These are phyloP conservation scores for Chiua virens DNA, from an alignment of 768 basidiomycete genomes.

Conservation along the genomic window DNA sequence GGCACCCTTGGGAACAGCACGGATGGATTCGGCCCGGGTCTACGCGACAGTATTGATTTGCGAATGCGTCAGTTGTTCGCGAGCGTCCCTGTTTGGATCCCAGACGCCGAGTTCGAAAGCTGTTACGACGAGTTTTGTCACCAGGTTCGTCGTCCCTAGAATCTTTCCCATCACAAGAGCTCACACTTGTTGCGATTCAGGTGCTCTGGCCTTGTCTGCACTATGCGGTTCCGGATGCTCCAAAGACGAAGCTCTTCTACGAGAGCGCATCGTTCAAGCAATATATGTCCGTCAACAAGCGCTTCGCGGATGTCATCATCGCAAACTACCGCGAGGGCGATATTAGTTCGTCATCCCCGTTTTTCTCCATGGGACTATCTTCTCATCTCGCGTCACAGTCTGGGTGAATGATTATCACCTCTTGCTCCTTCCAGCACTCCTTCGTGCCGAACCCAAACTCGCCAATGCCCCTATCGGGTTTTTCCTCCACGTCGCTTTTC, in stretches of 20 bases:
- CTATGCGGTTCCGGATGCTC: slow-evolving; percentile 84
- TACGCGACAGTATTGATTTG: slow-evolving; percentile 56
- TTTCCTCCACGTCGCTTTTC: slow-evolving; percentile 97
- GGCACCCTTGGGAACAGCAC: slow-evolving; percentile 76
- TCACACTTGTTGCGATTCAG: slow-evolving; percentile 19
- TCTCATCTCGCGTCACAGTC: slow-evolving; percentile 35
- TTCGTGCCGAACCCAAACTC: slow-evolving; percentile 61
- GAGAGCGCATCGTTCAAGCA: slow-evolving; percentile 80
- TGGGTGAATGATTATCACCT: slow-evolving; percentile 98
- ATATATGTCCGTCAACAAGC: slow-evolving; percentile 87
- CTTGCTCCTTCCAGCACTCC: slow-evolving; percentile 85
- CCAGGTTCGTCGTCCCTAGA: slow-evolving; percentile 45
- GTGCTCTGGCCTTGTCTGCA: slow-evolving; percentile 89
- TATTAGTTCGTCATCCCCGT: slow-evolving; percentile 46
- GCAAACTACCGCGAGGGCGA: slow-evolving; percentile 85
- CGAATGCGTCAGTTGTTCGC: slow-evolving; percentile 43
- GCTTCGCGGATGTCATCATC: slow-evolving; percentile 84
- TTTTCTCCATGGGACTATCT: background rate
- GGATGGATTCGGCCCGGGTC: slow-evolving; percentile 56
- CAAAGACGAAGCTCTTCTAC: slow-evolving; percentile 79
- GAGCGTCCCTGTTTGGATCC: slow-evolving; percentile 73
- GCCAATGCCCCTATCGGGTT: slow-evolving; percentile 57
- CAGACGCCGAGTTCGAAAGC: slow-evolving; percentile 73
- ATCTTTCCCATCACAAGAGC: slow-evolving; percentile 11
- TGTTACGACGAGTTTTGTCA: slow-evolving; percentile 89